Conservation (phyloP, 208 protist genomes). For the Naegleria fowleri region DNA sequence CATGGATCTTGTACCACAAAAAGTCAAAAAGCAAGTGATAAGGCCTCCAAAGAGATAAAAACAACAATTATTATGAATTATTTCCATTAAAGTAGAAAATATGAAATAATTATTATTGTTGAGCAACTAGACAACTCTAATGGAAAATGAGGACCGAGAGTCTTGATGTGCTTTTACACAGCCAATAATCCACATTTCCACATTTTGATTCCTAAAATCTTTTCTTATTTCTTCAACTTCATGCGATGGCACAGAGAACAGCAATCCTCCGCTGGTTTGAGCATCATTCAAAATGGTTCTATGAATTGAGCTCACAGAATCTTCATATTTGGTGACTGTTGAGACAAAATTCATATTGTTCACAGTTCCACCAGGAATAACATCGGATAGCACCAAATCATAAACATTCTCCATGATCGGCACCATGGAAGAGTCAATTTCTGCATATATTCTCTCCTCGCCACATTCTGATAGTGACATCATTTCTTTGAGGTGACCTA, state of each 20-base stretch:
- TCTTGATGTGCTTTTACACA: background rate
- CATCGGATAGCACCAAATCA: background rate
- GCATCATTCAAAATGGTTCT: slow-evolving; percentile 27
- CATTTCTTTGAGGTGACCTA: slow-evolving; percentile 49
- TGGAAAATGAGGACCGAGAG: too few species aligned
- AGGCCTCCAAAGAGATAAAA: background rate
- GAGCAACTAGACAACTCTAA: too few species aligned
- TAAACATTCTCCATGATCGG: slow-evolving; percentile 7
- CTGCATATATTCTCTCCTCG: background rate
- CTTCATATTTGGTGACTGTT: background rate
- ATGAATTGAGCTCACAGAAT: background rate
- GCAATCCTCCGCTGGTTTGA: slow-evolving; percentile 23
- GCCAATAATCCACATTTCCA: background rate
- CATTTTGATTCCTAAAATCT: background rate
- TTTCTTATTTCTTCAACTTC: background rate
- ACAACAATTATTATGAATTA: too few species aligned
- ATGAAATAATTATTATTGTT: too few species aligned
- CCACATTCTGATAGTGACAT: background rate
- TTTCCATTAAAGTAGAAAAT: too few species aligned
- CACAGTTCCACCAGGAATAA: slow-evolving; percentile 21
- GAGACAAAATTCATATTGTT: slow-evolving; percentile 25
- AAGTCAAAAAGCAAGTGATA: background rate
- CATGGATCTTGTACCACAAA: background rate
- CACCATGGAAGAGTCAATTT: background rate
- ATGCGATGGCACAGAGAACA: background rate